Conservation (phyloP, 345 rosid species). For the Nephelium lappaceum region DNA sequence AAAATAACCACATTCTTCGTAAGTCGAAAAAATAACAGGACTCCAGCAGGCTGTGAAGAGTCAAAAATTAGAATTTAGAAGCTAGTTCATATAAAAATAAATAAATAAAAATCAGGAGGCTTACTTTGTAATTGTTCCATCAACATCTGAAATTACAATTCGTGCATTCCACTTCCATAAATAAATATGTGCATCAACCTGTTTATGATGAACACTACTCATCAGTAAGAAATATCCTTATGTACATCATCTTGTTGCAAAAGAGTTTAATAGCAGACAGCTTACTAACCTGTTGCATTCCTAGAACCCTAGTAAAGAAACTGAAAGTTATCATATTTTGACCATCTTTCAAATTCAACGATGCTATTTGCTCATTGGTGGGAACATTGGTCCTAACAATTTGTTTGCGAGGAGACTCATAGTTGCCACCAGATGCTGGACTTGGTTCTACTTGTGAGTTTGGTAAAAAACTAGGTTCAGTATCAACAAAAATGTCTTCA, state of each 20-base stretch:
- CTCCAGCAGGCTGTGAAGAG: not conserved
- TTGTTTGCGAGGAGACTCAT: slow-evolving; percentile 66
- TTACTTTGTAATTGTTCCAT: slow-evolving; percentile 95
- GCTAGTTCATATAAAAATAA: not conserved
- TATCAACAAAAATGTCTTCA: slow-evolving; percentile 80
- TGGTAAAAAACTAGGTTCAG: slow-evolving; percentile 54
- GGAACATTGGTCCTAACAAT: slow-evolving; percentile 78
- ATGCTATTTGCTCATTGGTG: slow-evolving; percentile 84
- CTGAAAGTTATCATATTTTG: slow-evolving; percentile 84
- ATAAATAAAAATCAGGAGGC: slow-evolving; percentile 14
- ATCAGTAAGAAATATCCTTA: slow-evolving; percentile 3
- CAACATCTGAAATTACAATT: slow-evolving; percentile 94
- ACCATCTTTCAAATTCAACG: slow-evolving; percentile 90
- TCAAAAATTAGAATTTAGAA: not conserved
- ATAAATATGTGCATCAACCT: slow-evolving; percentile 95
- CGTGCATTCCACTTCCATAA: slow-evolving; percentile 93
- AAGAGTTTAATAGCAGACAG: slow-evolving; percentile 2
- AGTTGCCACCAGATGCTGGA: slow-evolving; percentile 33
- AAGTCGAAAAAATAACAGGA: not conserved
- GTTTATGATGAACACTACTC: slow-evolving; percentile 23
- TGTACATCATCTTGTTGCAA: not conserved
- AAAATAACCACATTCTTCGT: not conserved
- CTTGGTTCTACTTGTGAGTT: slow-evolving; percentile 38
- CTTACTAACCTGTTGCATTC: slow-evolving; percentile 76
- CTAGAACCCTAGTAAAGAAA: slow-evolving; percentile 86